Conservation (phyloP, 2,329 filamentous ascomycete genomes). For the Pestalotiopsis sp. region DNA sequence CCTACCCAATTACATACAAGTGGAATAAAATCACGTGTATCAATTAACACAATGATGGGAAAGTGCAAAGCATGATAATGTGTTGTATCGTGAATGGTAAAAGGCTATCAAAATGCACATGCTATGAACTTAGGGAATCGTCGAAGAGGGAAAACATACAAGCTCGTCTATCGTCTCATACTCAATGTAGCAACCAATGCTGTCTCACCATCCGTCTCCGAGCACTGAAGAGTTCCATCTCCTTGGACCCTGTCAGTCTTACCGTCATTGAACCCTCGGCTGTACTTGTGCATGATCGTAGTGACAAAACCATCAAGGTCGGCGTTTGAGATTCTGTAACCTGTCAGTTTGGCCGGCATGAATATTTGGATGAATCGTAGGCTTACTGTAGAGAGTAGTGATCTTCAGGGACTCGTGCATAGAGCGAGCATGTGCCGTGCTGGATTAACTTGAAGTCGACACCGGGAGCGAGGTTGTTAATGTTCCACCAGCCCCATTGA, state of each 20-base stretch:
- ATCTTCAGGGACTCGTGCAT: neutral
- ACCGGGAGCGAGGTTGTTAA: neutral
- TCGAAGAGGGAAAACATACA: neutral
- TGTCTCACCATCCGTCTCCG: neutral
- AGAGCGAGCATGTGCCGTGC: slow-evolving; percentile 1
- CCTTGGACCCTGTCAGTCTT: neutral
- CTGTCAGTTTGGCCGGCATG: neutral
- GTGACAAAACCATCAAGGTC: neutral
- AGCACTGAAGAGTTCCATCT: neutral
- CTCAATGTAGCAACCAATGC: neutral
- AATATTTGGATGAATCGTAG: neutral
- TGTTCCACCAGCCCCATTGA: neutral
- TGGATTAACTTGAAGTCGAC: neutral
- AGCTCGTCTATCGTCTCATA: neutral
- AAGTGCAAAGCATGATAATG: neutral
- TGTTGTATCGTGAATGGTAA: neutral
- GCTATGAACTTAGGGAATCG: neutral
- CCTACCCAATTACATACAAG: too few relatives aligned
- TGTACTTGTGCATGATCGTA: neutral
- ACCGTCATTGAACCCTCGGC: neutral
- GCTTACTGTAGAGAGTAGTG: neutral
- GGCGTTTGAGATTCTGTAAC: neutral
- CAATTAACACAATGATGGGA: too few relatives aligned
- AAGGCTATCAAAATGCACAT: neutral
- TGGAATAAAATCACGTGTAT: too few relatives aligned